These are phyloP conservation scores for Botrytis aclada DNA, from an alignment of 2,329 filamentous ascomycete genomes.

Conservation along the genomic window DNA sequence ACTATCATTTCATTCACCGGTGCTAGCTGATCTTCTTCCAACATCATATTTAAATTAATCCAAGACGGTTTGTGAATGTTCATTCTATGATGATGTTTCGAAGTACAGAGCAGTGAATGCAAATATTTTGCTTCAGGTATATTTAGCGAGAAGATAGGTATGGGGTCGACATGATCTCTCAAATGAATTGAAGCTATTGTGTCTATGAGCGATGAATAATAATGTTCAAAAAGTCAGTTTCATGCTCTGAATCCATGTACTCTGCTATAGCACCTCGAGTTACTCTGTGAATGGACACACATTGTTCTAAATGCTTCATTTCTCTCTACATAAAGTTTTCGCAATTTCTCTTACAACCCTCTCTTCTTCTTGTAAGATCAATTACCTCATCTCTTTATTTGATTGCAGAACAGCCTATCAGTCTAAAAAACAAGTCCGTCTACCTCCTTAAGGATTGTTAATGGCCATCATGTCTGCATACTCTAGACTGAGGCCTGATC, in stretches of 20 bases:
- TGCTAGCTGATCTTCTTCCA: neutral
- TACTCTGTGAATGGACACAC: neutral
- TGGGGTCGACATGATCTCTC: too few species aligned
- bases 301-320: neutral
- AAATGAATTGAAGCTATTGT: neutral
- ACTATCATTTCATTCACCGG: neutral
- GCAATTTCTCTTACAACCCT: fast-evolving
- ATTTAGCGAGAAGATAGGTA: fast-evolving
- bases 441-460: neutral
- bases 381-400: neutral
- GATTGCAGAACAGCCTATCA: neutral
- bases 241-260: neutral
- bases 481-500: too few species aligned
- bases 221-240: neutral
- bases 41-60: neutral
- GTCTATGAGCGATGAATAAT: fast-evolving
- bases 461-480: neutral
- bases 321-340: neutral
- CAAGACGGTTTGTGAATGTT: neutral
- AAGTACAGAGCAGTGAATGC: neutral
- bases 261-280: neutral
- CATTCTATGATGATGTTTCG: neutral
- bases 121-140: neutral
- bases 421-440: neutral
- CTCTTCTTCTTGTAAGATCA: too few species aligned